These are phyloP conservation scores for Suillus tomentosus DNA, from an alignment of 768 basidiomycete species.

Conservation along the genomic window DNA sequence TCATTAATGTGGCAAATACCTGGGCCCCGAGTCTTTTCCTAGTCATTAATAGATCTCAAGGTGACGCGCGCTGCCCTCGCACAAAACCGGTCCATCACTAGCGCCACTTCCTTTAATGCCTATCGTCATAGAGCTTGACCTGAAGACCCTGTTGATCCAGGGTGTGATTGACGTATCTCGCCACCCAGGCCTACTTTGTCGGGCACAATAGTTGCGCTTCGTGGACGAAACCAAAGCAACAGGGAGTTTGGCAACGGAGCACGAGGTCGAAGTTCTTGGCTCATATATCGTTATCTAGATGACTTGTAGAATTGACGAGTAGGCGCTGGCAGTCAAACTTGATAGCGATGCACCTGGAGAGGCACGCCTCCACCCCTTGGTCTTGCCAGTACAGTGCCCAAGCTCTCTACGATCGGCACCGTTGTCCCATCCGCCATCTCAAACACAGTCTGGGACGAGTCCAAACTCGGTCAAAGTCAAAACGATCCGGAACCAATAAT, in stretches of 20 bases:
- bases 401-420: conserved; percentile 33
- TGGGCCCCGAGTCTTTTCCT: too few relatives aligned
- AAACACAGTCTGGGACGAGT: conserved; percentile 27
- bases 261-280: background rate
- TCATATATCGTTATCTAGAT: background rate
- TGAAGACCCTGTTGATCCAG: too few relatives aligned
- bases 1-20: too few relatives aligned
- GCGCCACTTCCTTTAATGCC: too few relatives aligned
- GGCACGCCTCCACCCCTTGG: conserved; percentile 33
- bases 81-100: too few relatives aligned
- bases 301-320: background rate
- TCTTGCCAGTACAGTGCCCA: conserved; percentile 20
- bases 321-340: background rate
- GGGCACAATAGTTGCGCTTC: background rate
- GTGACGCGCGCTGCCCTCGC: too few relatives aligned
- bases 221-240: background rate
- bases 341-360: conserved; percentile 13
- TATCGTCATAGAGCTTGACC: too few relatives aligned
- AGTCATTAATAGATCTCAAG: too few relatives aligned
- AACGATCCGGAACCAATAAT: too few relatives aligned
- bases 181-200: too few relatives aligned
- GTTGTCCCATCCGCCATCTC: conserved; percentile 38
- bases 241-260: background rate
- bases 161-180: too few relatives aligned
- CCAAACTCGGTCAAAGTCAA: background rate